A percentile compares a stretch with the other conserved stretches of the same genome.
phyloP scores from a whole-genome alignment of 495 filamentous ascomycete species.

The Aspergillus bridgeri region DNA sequence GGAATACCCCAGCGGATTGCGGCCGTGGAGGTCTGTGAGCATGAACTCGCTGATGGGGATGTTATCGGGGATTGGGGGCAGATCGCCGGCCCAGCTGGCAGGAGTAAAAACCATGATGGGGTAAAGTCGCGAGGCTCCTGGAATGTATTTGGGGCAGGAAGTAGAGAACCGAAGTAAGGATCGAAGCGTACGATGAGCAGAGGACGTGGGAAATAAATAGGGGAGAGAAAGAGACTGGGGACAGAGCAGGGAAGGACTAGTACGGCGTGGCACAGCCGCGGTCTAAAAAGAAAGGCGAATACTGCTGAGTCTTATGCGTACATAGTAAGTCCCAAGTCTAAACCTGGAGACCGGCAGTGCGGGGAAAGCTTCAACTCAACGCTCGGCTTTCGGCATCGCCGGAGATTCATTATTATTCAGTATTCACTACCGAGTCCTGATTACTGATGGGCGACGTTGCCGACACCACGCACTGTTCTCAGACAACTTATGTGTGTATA shows the following conservation, averaged over 20 bases:
- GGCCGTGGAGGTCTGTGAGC: slow-evolving; percentile 68
- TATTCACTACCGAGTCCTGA: too few species aligned
- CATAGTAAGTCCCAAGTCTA: too few species aligned
- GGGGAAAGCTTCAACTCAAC: too few species aligned
- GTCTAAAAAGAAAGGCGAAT: not conserved
- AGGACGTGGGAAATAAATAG: not conserved
- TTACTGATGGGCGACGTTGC: too few species aligned
- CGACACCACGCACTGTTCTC: too few species aligned
- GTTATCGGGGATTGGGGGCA: slow-evolving; percentile 70
- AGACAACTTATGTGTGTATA: too few species aligned
- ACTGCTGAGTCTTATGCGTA: too few species aligned
- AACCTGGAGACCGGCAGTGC: too few species aligned
- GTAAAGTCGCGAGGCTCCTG: not conserved
- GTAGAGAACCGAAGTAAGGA: not conserved
- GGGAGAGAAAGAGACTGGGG: not conserved
- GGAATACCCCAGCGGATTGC: slow-evolving; percentile 60
- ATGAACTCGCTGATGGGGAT: slow-evolving; percentile 79
- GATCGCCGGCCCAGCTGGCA: slow-evolving; percentile 62
- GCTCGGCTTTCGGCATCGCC: too few species aligned
- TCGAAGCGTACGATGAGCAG: not conserved
- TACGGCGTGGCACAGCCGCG: not conserved
- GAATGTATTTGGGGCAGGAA: too few species aligned
- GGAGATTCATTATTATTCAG: too few species aligned
- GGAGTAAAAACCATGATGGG: slow-evolving; percentile 72
- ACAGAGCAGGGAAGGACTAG: not conserved